Conservation (phyloP, 768 basidiomycete genomes). For the Tulasnella sp. region DNA sequence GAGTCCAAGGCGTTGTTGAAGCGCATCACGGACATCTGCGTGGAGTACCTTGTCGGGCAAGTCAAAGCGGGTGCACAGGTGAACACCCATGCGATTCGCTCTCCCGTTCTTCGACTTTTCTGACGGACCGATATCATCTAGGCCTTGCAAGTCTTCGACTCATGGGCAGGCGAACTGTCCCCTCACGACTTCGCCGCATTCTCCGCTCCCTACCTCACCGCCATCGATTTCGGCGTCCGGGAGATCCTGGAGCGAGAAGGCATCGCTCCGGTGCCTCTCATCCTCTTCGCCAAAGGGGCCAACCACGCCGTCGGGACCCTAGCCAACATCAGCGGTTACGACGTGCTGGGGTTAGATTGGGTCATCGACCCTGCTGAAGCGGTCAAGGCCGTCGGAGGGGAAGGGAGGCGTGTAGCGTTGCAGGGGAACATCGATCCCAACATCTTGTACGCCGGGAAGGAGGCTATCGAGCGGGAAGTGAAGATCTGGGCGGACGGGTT, state of each 20-base stretch:
- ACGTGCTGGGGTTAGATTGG: constrained; percentile 90
- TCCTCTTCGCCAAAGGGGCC: constrained; percentile 90
- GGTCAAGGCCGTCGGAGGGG: constrained; percentile 43
- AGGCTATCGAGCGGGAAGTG: constrained; percentile 78
- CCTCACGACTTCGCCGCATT: constrained; percentile 77
- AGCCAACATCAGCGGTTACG: constrained; percentile 60
- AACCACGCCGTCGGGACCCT: constrained; percentile 55
- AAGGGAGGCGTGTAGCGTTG: constrained; percentile 39
- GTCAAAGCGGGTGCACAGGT: constrained; percentile 95
- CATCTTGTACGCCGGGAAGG: constrained; percentile 71
- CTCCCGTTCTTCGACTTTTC: neutral
- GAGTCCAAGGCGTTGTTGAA: constrained; percentile 66
- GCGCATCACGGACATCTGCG: constrained; percentile 79
- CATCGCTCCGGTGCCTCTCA: constrained; percentile 63
- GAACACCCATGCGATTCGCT: constrained; percentile 18
- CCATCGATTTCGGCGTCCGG: constrained; percentile 63
- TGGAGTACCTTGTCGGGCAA: constrained; percentile 85
- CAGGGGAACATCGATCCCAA: constrained; percentile 94
- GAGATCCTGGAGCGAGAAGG: constrained; percentile 39
- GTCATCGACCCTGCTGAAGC: constrained; percentile 66
- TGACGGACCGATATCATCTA: constrained; percentile 24
- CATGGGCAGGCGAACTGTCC: constrained; percentile 87
- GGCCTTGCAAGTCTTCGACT: constrained; percentile 96
- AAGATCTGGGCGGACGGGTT: constrained; percentile 76
- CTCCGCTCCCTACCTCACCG: constrained; percentile 64